These are phyloP conservation scores for Clathrospora elynae DNA, from an alignment of 2,329 filamentous ascomycete species.

Conservation along the genomic window DNA sequence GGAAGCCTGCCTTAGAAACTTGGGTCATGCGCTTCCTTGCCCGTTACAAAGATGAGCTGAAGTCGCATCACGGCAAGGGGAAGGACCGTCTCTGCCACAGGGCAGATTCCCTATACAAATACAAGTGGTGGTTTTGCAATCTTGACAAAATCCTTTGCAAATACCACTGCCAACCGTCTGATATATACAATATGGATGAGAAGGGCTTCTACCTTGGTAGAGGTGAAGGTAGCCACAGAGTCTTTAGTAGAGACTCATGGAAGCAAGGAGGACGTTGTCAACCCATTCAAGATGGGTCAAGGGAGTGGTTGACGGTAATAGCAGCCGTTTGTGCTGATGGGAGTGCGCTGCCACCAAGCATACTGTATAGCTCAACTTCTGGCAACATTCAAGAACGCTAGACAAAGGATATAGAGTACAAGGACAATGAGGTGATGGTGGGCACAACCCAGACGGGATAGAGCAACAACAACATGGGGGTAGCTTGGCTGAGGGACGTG, in stretches of 20 bases:
- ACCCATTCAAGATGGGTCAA: not conserved
- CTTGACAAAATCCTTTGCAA: not conserved
- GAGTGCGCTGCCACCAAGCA: too few relatives aligned
- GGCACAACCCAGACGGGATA: too few relatives aligned
- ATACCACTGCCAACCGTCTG: not conserved
- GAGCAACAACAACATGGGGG: not conserved
- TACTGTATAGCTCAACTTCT: too few relatives aligned
- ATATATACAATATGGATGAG: too few relatives aligned
- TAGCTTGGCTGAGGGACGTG: not conserved
- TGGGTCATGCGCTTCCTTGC: not conserved
- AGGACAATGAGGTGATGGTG: too few relatives aligned
- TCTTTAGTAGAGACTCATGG: conserved; percentile 1
- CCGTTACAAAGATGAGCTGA: not conserved
- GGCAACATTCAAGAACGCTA: too few relatives aligned
- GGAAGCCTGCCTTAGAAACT: not conserved
- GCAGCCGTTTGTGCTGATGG: not conserved
- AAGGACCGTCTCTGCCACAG: not conserved
- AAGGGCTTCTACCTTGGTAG: too few relatives aligned
- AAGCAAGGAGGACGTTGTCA: not conserved
- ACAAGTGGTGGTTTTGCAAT: not conserved
- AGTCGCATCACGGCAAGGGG: not conserved
- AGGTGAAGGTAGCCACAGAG: too few relatives aligned
- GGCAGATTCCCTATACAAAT: not conserved
- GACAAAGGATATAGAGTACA: too few relatives aligned
- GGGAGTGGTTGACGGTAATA: conserved; percentile 1